Evolutionary conservation across 2,329 filamentous ascomycete genomes (phyloP), one percentile per base, ranked within the genome.

Genomic region (Bipolaris gigantea): DNA sequence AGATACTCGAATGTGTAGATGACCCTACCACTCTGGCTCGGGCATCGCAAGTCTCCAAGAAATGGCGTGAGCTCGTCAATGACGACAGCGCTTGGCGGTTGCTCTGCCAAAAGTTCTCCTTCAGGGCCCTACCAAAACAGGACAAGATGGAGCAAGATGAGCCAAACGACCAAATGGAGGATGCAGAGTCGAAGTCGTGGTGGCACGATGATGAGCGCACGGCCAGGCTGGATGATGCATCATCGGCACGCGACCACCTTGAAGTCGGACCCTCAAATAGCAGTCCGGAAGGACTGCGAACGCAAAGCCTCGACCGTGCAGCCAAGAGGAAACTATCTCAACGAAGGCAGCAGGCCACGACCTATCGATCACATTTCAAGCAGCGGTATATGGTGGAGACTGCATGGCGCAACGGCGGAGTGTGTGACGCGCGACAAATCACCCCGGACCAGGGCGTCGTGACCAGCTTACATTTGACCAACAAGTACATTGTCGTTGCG

Each of bases 11-110:
- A 39, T 99, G 96, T 73, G 93, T 99, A 69, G 94, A 99, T 69
- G 94, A 99, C 70, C 92, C 94, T 1, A 94, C 92, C 72, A 95
- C 95, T 2, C 82, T 99, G 42, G 93, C 92, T 35, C 85, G 94
- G 71, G 90, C 94, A 48, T 96, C 93, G 5, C 93, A 97, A 73
- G 94, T 99, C n/a, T 99, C 94, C 49, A 87, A 87, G 61, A 85
- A 92, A 73, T 99, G 94, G 94, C 85, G 90, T 59, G 92, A 97
- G 74, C 82, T 99, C 7, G 82, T 99, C 45, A 93, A 89, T 70
- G 94, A 99, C 73, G 94, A 99, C 74, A 92, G 97, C 77, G 96
- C 94, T 1, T 99, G 94, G 94, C 97, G 96, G 79, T 91, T 94
- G 57, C 82, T 99, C 18, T 97, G 93, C 73, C 91, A 95, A 61